A percentile compares a stretch with the other conserved stretches of the same genome.
These are phyloP conservation scores for Pichiaceae sp. DNA, from an alignment of 1,139 yeast genomes.

Conservation along the genomic window DNA sequence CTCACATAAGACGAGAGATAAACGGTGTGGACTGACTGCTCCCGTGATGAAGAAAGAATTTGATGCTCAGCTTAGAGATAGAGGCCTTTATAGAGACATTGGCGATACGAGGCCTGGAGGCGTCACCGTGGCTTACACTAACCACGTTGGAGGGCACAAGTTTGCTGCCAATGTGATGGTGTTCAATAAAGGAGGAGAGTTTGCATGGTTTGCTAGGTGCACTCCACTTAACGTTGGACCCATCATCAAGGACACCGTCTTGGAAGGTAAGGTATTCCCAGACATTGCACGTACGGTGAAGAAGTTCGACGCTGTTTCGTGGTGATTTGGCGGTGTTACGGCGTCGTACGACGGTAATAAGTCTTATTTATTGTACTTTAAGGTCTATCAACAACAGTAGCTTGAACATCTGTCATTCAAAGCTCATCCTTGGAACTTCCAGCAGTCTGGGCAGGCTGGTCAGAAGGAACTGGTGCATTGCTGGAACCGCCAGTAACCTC, in stretches of 20 bases:
- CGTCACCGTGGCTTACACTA: conserved; percentile 56
- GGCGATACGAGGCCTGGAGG: conserved; percentile 73
- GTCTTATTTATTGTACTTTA: too few species aligned
- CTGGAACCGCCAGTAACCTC: not conserved
- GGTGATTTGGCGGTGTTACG: conserved; percentile 36
- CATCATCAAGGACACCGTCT: conserved; percentile 65
- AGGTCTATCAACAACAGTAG: too few species aligned
- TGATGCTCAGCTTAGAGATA: conserved; percentile 62
- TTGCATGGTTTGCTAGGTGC: conserved; percentile 84
- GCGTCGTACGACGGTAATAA: too few species aligned
- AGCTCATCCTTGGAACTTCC: not conserved
- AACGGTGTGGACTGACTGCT: conserved; percentile 89
- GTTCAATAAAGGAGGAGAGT: conserved; percentile 64
- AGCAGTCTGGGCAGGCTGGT: not conserved
- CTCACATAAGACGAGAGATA: conserved; percentile 86
- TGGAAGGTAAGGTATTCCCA: conserved; percentile 67
- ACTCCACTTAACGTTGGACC: conserved; percentile 68
- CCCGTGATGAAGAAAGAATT: conserved; percentile 82
- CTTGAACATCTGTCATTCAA: too few species aligned
- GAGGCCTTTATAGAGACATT: conserved; percentile 62
- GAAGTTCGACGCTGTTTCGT: conserved; percentile 41
- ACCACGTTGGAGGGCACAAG: conserved; percentile 95
- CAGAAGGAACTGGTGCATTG: not conserved
- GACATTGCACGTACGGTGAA: conserved; percentile 59
- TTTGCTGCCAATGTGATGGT: conserved; percentile 82